Conservation (phyloP, 495 filamentous ascomycete genomes). For the Stereocaulon alpinum region DNA sequence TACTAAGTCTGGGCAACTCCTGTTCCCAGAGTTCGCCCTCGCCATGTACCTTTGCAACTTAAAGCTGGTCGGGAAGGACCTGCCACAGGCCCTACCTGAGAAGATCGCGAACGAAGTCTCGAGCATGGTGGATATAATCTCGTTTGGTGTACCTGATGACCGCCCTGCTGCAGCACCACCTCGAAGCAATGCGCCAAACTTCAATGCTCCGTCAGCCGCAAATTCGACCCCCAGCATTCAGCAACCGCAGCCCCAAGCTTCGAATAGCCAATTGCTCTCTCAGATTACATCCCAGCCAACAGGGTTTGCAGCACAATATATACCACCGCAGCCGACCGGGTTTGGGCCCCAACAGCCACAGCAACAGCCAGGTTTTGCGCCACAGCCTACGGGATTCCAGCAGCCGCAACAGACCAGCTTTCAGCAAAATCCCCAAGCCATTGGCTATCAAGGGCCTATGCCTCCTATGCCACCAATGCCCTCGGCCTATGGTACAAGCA, state of each 20-base stretch:
- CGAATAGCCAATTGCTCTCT: conserved; percentile 64
- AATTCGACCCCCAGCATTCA: conserved; percentile 65
- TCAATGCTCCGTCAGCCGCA: conserved; percentile 52
- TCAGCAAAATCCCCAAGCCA: conserved; percentile 45
- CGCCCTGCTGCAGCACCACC: conserved; percentile 40
- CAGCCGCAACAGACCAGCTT: conserved; percentile 40
- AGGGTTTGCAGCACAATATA: conserved; percentile 51
- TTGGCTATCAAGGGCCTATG: conserved; percentile 61
- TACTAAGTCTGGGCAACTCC: conserved; percentile 88
- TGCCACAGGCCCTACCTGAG: conserved; percentile 70
- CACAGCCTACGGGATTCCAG: conserved; percentile 35
- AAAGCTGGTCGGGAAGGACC: conserved; percentile 71
- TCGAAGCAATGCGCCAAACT: conserved; percentile 67
- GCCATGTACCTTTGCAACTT: conserved; percentile 99
- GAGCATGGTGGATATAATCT: conserved; percentile 99
- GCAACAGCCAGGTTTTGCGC: conserved; percentile 42
- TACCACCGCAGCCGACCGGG: conserved; percentile 36
- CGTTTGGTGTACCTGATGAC: conserved; percentile 82
- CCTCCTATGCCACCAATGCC: conserved; percentile 96
- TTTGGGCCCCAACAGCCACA: conserved; percentile 47
- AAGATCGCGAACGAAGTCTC: conserved; percentile 92
- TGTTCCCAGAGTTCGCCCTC: conserved; percentile 96
- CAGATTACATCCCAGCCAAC: conserved; percentile 70
- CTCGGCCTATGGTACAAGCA: conserved; percentile 56
- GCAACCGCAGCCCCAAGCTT: conserved; percentile 70